These are phyloP conservation scores for Eimeria sp. DNA, from an alignment of 169 alveolate species.

Conservation along the genomic window DNA sequence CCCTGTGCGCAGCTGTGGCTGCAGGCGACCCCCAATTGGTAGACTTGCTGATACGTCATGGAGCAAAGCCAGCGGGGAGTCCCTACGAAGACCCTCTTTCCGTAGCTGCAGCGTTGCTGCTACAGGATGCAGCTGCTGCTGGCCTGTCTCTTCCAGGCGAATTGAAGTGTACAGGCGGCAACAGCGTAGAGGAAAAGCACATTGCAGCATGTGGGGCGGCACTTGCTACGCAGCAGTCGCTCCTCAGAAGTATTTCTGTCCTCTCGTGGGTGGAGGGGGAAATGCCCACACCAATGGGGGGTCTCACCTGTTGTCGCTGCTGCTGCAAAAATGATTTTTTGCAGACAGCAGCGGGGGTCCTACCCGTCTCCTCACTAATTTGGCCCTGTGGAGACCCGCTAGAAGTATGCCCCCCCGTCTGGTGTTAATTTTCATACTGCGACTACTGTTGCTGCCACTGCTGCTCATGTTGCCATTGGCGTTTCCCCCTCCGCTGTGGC, in stretches of 20 bases:
- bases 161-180: background rate
- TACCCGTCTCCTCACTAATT: conserved; percentile 13
- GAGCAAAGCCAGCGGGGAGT: conserved; percentile 41
- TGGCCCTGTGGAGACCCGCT: conserved; percentile 60
- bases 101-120: conserved; percentile 45
- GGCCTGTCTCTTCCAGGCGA: conserved; percentile 30
- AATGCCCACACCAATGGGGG: conserved; percentile 24
- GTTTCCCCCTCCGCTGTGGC: background rate
- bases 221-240: background rate
- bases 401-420: conserved; percentile 7
- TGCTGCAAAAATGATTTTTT: conserved; percentile 45
- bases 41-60: conserved; percentile 52
- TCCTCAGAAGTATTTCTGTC: conserved; percentile 1
- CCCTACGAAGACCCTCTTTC: conserved; percentile 4
- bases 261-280: conserved; percentile 71
- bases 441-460: background rate
- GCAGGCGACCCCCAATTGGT: conserved; percentile 46
- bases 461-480: background rate
- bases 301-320: background rate
- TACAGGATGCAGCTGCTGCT: conserved; percentile 44
- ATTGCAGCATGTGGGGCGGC: background rate
- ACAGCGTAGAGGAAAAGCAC: background rate
- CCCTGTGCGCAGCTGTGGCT: conserved; percentile 44
- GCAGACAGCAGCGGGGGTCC: conserved; percentile 60
- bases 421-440: background rate